Evolutionary conservation across 23 red algal genomes (phyloP).

Genomic region (Agarophyton chilense): DNA sequence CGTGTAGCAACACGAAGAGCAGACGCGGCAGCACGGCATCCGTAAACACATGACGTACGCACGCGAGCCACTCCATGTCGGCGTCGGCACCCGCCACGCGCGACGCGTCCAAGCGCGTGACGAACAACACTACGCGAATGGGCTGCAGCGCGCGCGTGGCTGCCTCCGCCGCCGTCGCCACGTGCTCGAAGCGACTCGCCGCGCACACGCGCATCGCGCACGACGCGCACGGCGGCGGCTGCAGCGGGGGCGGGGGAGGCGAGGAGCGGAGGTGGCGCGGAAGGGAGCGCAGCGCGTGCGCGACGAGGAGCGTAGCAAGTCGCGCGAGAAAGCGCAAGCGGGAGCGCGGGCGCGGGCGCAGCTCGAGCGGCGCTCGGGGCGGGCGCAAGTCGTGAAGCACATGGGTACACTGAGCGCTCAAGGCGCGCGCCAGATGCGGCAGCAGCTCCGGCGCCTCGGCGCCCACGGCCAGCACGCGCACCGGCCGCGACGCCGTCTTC

Average conservation of each 20-base stretch:
- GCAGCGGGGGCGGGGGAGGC: neutral
- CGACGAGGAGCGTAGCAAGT: neutral
- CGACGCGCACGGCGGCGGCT: neutral
- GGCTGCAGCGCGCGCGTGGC: neutral
- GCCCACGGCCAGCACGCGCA: no score
- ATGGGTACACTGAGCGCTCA: no score
- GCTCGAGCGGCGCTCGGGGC: neutral
- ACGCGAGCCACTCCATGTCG: conserved; percentile 1
- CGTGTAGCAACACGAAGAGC: conserved; percentile 48
- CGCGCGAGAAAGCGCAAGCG: neutral
- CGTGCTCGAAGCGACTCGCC: no score
- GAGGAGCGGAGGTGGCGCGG: neutral
- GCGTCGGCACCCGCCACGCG: conserved; percentile 5
- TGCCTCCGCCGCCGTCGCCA: neutral
- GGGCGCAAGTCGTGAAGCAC: neutral
- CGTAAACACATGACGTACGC: conserved; percentile 12
- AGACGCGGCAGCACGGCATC: conserved; percentile 11
- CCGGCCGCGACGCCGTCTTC: no score
- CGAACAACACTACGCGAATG: conserved; percentile 43
- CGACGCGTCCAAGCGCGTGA: conserved; percentile 45
- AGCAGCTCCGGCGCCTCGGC: no score
- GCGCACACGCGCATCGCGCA: no score
- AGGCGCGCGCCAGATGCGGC: no score
- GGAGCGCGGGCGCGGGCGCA: neutral
- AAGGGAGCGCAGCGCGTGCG: neutral